These are phyloP conservation scores for Tetrahymena thermophila DNA, from an alignment of 73 alveolate genomes.

Conservation along the genomic window DNA sequence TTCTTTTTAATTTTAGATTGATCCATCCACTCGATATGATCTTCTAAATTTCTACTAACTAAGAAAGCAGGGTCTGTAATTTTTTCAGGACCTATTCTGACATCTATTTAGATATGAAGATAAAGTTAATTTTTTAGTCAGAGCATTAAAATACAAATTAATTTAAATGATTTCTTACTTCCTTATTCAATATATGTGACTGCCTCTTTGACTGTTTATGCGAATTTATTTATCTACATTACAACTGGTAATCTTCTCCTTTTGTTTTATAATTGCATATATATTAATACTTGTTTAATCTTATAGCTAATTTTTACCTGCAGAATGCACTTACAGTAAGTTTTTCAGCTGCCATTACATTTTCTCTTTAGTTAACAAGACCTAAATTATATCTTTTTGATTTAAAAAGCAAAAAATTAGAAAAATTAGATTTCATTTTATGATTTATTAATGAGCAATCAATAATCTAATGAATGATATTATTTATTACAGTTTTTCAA, in stretches of 20 bases:
- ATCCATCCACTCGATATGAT: slow-evolving; percentile 91
- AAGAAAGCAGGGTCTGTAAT: slow-evolving; percentile 96
- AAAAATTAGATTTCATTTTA: too few species aligned
- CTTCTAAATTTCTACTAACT: slow-evolving; percentile 97
- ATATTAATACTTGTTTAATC: neutral
- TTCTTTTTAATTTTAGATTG: slow-evolving; percentile 81
- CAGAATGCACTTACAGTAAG: slow-evolving; percentile 90
- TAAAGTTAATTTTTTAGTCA: neutral
- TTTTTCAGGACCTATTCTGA: slow-evolving; percentile 96
- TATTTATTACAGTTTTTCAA: slow-evolving; percentile 70
- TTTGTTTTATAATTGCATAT: neutral
- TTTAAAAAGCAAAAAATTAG: neutral
- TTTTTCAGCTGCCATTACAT: slow-evolving; percentile 77
- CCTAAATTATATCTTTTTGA: slow-evolving; percentile 64
- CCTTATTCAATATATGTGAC: slow-evolving; percentile 67
- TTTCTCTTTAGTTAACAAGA: slow-evolving; percentile 62
- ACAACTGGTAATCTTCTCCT: slow-evolving; percentile 97
- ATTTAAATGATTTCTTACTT: neutral
- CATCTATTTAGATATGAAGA: slow-evolving; percentile 51
- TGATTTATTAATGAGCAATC: neutral
- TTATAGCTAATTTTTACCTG: neutral
- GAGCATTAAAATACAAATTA: neutral
- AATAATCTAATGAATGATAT: neutral
- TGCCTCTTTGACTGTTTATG: slow-evolving; percentile 86
- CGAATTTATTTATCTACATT: slow-evolving; percentile 81